Percentiles rank a stretch among this genome's conserved stretches.
phyloP scores from a whole-genome alignment of 345 rosid species.

The Hypericum perforatum region DNA sequence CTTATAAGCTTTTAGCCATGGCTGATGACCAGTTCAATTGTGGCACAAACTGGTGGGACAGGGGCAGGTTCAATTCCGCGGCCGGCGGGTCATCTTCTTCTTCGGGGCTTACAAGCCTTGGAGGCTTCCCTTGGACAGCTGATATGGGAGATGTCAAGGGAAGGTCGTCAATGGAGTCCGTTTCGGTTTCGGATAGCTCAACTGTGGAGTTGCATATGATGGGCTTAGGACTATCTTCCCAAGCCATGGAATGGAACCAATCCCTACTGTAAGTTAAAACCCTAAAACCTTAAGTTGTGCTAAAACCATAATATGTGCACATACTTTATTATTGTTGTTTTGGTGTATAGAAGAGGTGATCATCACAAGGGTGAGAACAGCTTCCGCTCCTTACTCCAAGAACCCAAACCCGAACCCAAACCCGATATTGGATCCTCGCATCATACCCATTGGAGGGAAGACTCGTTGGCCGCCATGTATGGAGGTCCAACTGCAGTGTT shows the following conservation, averaged over 20 bases:
- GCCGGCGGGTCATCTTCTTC: constrained; percentile 38
- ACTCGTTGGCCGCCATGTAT: constrained; percentile 33
- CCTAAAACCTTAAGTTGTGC: neutral
- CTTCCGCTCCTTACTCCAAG: constrained; percentile 69
- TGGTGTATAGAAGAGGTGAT: constrained; percentile 24
- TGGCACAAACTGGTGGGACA: constrained; percentile 58
- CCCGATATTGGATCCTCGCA: constrained; percentile 32
- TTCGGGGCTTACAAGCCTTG: constrained; percentile 31
- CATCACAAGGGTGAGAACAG: constrained; percentile 57
- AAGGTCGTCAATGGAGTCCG: constrained; percentile 59
- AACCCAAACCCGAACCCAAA: constrained; percentile 39
- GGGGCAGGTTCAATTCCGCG: constrained; percentile 33
- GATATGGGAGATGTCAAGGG: constrained; percentile 37
- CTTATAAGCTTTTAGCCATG: constrained; percentile 28
- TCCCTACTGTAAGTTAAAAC: constrained; percentile 50
- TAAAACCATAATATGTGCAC: too few species aligned
- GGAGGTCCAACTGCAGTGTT: constrained; percentile 38
- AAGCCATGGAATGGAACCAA: constrained; percentile 77
- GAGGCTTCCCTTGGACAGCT: constrained; percentile 43
- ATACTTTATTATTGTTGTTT: neutral
- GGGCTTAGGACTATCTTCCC: constrained; percentile 83
- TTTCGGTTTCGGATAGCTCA: constrained; percentile 37
- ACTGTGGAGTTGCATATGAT: constrained; percentile 61
- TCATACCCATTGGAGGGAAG: constrained; percentile 41
- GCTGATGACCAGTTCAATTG: constrained; percentile 46